Evolutionary conservation across 352 stramenopile species (phyloP).

Genomic region (Phytophthora sp.): DNA sequence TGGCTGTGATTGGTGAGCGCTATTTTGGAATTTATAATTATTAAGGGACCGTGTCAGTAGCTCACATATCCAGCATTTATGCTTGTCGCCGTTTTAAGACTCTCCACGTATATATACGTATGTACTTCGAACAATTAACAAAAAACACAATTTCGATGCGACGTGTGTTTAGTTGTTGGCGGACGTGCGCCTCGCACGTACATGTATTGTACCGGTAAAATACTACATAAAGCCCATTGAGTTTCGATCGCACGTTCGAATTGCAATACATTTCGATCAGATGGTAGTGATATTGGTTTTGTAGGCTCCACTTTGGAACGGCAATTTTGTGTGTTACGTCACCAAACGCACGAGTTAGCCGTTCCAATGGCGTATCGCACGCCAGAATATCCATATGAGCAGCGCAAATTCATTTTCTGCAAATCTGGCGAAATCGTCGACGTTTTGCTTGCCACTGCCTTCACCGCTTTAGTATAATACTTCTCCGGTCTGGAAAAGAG

Average conservation of each 20-base stretch:
- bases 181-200: neutral
- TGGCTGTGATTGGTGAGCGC: conserved; percentile 3
- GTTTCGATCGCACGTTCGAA: conserved; percentile 10
- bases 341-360: conserved; percentile 9
- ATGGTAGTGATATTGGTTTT: neutral
- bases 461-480: too few relatives aligned
- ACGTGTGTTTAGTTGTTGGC: neutral
- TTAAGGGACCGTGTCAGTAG: neutral
- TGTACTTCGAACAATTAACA: too few relatives aligned
- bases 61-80: neutral
- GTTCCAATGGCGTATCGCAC: conserved; percentile 9
- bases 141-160: neutral
- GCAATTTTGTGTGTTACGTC: too few relatives aligned
- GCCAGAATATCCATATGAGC: conserved; percentile 1
- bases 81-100: too few relatives aligned
- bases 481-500: too few relatives aligned
- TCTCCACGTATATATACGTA: too few relatives aligned
- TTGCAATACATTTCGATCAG: conserved; percentile 4
- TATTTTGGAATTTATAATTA: neutral
- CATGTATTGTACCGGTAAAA: too few relatives aligned
- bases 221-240: too few relatives aligned
- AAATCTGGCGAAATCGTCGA: neutral
- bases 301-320: too few relatives aligned
- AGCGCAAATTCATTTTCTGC: neutral
- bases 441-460: neutral